phyloP scores from a whole-genome alignment of 768 basidiomycete species.

The Boletus patriciae region DNA sequence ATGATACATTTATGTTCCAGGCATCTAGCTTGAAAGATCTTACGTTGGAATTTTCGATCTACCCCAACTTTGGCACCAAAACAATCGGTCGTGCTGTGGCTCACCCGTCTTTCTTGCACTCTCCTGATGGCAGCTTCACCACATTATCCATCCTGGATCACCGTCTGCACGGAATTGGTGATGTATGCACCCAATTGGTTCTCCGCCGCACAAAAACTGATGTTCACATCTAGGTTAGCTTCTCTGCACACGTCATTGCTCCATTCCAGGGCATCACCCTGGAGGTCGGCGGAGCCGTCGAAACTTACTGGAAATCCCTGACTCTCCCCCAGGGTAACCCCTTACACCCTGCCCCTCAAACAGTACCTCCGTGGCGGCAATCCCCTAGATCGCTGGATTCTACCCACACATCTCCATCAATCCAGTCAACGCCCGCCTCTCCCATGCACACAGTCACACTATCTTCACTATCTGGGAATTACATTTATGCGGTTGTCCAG shows the following conservation, averaged over 20 bases:
- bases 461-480: slow-evolving; percentile 88
- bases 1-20: slow-evolving; percentile 84
- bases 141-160: slow-evolving; percentile 88
- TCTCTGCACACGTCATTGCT: slow-evolving; percentile 82
- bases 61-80: slow-evolving; percentile 96
- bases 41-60: slow-evolving; percentile 88
- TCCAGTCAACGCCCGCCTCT: slow-evolving; percentile 48
- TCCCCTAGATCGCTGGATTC: slow-evolving; percentile 46
- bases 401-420: slow-evolving; percentile 70
- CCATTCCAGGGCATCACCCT: slow-evolving; percentile 92
- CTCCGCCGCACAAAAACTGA: slow-evolving; percentile 1
- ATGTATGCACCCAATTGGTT: slow-evolving; percentile 48
- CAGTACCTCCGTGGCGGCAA: slow-evolving; percentile 37
- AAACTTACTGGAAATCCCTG: slow-evolving; percentile 97
- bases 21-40: slow-evolving; percentile 69
- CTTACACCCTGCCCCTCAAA: slow-evolving; percentile 36
- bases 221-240: slow-evolving; percentile 61
- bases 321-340: slow-evolving; percentile 30
- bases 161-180: slow-evolving; percentile 90
- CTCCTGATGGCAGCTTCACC: slow-evolving; percentile 52
- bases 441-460: slow-evolving; percentile 68
- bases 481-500: slow-evolving; percentile 84
- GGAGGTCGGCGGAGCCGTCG: slow-evolving; percentile 91
- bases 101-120: slow-evolving; percentile 67
- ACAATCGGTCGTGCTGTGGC: slow-evolving; percentile 93